phyloP scores from a whole-genome alignment of 768 basidiomycete genomes.

The Symmetrospora coprosmae region DNA sequence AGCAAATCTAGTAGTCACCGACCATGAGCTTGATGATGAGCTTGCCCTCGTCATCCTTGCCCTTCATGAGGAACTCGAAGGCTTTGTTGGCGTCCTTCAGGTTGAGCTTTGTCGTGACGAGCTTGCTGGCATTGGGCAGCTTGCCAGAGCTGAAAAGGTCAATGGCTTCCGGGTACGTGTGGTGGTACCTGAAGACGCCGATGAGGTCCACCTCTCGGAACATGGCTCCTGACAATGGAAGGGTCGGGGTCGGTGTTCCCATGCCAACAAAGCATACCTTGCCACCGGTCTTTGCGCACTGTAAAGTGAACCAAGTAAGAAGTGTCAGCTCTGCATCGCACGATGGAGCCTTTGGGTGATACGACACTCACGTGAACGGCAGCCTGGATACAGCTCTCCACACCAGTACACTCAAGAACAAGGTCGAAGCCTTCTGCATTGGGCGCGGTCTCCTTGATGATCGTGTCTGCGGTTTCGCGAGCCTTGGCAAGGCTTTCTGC shows the following conservation, averaged over 20 bases:
- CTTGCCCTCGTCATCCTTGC: constrained; percentile 61
- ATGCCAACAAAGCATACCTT: constrained; percentile 91
- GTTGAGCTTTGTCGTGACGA: constrained; percentile 34
- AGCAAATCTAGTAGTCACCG: constrained; percentile 31
- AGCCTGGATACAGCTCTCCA: constrained; percentile 80
- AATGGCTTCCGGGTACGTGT: constrained; percentile 80
- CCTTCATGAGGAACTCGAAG: constrained; percentile 65
- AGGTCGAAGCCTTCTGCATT: constrained; percentile 64
- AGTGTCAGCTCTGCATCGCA: no score
- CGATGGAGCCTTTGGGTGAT: no score
- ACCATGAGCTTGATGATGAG: constrained; percentile 87
- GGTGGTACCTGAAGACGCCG: constrained; percentile 66
- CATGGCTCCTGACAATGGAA: constrained; percentile 72
- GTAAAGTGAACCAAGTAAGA: constrained; percentile 17
- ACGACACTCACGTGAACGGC: constrained; percentile 59
- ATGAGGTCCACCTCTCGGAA: constrained; percentile 81
- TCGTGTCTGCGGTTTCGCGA: constrained; percentile 43
- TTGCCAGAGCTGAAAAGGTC: constrained; percentile 57
- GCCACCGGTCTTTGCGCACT: constrained; percentile 72
- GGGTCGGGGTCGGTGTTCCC: constrained; percentile 66
- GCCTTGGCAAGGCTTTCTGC: constrained; percentile 23
- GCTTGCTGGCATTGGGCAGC: constrained; percentile 50
- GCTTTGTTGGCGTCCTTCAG: constrained; percentile 56
- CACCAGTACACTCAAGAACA: constrained; percentile 90
- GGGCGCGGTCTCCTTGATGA: constrained; percentile 25